phyloP scores from a whole-genome alignment of 2,329 filamentous ascomycete species.

The Fusarium penzigii region DNA sequence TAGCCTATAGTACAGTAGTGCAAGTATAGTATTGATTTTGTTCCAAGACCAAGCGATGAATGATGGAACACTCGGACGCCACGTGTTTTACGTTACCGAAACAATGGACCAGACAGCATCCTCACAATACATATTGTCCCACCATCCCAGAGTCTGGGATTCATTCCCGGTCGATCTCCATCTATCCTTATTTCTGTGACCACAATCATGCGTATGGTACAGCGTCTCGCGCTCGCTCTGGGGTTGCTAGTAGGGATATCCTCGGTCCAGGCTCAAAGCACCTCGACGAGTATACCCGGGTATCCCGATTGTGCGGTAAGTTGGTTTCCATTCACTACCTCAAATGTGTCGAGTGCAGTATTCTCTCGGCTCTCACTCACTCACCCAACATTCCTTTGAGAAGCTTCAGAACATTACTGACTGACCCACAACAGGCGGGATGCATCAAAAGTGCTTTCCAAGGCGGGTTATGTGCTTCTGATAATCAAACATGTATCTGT shows the following conservation, averaged over 20 bases:
- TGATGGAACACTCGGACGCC: too few species aligned
- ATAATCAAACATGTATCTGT: slow-evolving; percentile 35
- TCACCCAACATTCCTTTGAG: too few species aligned
- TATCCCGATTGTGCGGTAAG: background rate
- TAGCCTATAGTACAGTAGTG: too few species aligned
- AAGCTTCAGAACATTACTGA: slow-evolving; percentile 8
- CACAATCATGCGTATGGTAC: background rate
- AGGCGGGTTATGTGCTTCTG: slow-evolving; percentile 28
- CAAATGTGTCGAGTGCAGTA: too few species aligned
- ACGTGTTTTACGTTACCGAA: too few species aligned
- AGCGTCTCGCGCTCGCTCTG: background rate
- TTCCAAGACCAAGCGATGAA: too few species aligned
- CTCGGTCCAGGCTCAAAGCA: background rate
- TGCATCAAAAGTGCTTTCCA: slow-evolving; percentile 29
- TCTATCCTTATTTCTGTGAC: background rate
- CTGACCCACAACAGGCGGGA: slow-evolving; percentile 17
- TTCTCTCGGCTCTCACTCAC: too few species aligned
- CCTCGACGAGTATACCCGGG: background rate
- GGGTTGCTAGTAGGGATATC: background rate
- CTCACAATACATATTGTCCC: too few species aligned
- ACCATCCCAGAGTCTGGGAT: too few species aligned
- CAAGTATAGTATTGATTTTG: too few species aligned
- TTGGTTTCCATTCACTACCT: background rate
- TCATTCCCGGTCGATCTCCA: too few species aligned
- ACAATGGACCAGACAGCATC: too few species aligned